These are phyloP conservation scores for Laguncularia racemosa DNA, from an alignment of 345 rosid genomes.

Conservation along the genomic window DNA sequence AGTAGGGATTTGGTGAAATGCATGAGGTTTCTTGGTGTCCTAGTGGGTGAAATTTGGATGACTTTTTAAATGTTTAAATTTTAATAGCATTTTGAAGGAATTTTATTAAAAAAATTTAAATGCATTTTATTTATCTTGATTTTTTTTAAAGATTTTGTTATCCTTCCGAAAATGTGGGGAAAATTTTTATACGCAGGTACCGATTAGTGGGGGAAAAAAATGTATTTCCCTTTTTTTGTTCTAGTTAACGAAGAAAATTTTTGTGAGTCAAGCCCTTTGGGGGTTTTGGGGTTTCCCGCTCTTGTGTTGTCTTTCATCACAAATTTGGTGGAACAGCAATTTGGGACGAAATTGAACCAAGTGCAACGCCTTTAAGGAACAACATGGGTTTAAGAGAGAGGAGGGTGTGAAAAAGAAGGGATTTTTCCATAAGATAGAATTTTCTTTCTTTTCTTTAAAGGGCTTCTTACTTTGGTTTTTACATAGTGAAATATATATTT, in stretches of 20 bases:
- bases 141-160: no score
- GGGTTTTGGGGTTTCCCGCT: conserved; percentile 49
- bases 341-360: conserved; percentile 40
- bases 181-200: no score
- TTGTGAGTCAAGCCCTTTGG: conserved; percentile 43
- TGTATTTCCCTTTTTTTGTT: background rate
- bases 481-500: no score
- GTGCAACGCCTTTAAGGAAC: conserved; percentile 24
- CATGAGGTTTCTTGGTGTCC: no score
- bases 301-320: conserved; percentile 43
- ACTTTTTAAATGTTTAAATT: no score
- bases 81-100: no score
- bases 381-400: conserved; percentile 24
- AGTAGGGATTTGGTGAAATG: no score
- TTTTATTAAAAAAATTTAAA: no score
- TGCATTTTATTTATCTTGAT: no score
- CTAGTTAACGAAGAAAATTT: conserved; percentile 10
- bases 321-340: conserved; percentile 61
- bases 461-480: no score
- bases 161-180: no score
- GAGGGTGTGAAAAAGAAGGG: conserved; percentile 59
- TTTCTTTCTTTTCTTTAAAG: background rate
- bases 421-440: background rate
- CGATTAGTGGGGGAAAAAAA: background rate
- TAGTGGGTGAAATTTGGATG: no score